Evolutionary conservation across 805 yeast genomes (phyloP).

Genomic region (Saccharomyces cerevisiae): DNA sequence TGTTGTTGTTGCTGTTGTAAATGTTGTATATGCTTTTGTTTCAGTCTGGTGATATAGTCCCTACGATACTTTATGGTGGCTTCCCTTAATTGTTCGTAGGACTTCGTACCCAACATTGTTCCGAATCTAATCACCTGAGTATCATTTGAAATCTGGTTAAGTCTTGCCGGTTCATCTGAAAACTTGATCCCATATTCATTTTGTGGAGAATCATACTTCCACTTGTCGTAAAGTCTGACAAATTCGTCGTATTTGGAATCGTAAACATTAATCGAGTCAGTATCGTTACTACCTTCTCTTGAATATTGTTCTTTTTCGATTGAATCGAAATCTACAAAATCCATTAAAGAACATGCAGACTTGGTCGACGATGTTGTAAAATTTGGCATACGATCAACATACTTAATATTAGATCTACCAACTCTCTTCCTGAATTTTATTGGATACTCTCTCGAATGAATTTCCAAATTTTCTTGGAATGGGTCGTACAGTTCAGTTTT

Average conservation of each 20-base stretch:
- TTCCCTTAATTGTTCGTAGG: constrained; percentile 71
- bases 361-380: constrained; percentile 13
- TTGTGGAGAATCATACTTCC: constrained; percentile 60
- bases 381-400: constrained; percentile 67
- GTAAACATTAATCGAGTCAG: constrained; percentile 35
- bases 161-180: constrained; percentile 68
- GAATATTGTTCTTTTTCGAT: constrained; percentile 19
- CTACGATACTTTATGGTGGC: constrained; percentile 61
- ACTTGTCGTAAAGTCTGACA: constrained; percentile 49
- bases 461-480: constrained; percentile 26
- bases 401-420: constrained; percentile 62
- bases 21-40: constrained; percentile 25
- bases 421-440: constrained; percentile 63
- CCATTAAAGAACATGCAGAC: constrained; percentile 5
- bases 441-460: constrained; percentile 35
- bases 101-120: constrained; percentile 78
- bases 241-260: constrained; percentile 38
- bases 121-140: constrained; percentile 90
- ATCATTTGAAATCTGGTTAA: constrained; percentile 74
- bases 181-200: constrained; percentile 41
- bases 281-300: constrained; percentile 5
- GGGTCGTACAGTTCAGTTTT: constrained; percentile 33
- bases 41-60: constrained; percentile 37
- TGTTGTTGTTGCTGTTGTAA: constrained; percentile 19
- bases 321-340: constrained; percentile 35